Evolutionary conservation across 495 filamentous ascomycete species (phyloP).

Genomic region (Daldinia decipiens): DNA sequence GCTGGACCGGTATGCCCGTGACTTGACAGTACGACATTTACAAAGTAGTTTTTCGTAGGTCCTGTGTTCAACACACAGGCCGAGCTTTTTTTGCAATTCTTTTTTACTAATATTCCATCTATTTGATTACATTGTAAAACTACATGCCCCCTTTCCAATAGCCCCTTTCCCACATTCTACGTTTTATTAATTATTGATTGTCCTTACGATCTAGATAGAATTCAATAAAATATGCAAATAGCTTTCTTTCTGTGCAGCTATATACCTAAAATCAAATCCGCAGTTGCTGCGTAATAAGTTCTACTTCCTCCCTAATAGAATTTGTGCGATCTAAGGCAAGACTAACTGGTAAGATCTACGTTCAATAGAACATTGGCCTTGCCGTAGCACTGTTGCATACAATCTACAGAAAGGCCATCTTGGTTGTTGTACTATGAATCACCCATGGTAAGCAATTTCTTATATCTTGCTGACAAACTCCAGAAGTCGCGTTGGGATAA

Average conservation of each 20-base stretch:
- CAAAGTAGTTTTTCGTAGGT: conserved; percentile 18
- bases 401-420: neutral
- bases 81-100: conserved; percentile 9
- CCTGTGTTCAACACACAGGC: neutral
- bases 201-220: too few species aligned
- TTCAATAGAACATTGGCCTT: too few species aligned
- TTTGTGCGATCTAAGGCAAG: neutral
- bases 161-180: neutral
- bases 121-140: neutral
- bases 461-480: neutral
- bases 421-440: neutral
- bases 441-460: neutral
- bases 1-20: conserved; percentile 15
- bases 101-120: neutral
- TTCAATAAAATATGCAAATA: too few species aligned
- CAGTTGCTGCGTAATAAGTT: too few species aligned
- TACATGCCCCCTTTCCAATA: neutral
- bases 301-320: neutral
- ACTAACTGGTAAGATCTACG: too few species aligned
- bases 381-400: neutral
- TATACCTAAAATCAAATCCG: too few species aligned
- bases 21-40: conserved; percentile 5
- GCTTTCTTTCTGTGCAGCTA: too few species aligned
- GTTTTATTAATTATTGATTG: neutral
- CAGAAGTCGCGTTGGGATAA: neutral